Base-by-base conservation (phyloP, 163 green algal species). In the Smithsoniella earleae region DNA sequence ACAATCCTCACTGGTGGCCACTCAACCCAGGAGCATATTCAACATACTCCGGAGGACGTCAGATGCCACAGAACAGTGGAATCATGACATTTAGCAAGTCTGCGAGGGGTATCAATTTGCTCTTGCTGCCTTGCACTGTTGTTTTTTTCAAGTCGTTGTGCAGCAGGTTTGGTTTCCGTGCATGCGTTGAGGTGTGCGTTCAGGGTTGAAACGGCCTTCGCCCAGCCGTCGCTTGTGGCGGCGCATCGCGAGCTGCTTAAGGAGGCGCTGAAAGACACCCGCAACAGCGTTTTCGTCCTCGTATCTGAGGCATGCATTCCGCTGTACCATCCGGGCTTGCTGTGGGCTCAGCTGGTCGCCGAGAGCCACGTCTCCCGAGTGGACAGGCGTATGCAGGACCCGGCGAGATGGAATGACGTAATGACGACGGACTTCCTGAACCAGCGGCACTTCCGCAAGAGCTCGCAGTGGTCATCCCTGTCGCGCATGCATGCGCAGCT, bases 391-490 rank as follows among this genome's bases (percentile, higher is more conserved):
- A 54, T 69, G n/a, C 46, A 43, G 3, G 18, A 73, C 4, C 69
- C 27, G n/a, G 20, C 1, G 65, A 83, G 81, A 62, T 82, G 78
- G 76, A 66, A 75, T 37, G 22, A 54, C 3, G n/a, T 65, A n/a
- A 80, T 86, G 74, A 31, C 72, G 34, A 79, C 78, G 1, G 16
- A 54, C 3, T 54, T 75, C 55, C 69, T 86, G 16, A 45, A 31
- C 18, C 45, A 33, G 3, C 25, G 65, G 25, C 75, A 83, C 72
- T 88, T 84, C 81, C 79, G 84, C 34, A 89, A 89, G 78, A 83
- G 77, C 77, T 80, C 76, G 28, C 82, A 90, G 79, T 93, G 87
- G 86, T 86, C 86, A 31, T 76, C 73, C 13, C 77, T 93, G 10
- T 87, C 73, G 1, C 80, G 86, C 30, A 27, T 52, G 4, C 86